These are phyloP conservation scores for Loxodes magnus DNA, from an alignment of 73 alveolate genomes.

Conservation along the genomic window DNA sequence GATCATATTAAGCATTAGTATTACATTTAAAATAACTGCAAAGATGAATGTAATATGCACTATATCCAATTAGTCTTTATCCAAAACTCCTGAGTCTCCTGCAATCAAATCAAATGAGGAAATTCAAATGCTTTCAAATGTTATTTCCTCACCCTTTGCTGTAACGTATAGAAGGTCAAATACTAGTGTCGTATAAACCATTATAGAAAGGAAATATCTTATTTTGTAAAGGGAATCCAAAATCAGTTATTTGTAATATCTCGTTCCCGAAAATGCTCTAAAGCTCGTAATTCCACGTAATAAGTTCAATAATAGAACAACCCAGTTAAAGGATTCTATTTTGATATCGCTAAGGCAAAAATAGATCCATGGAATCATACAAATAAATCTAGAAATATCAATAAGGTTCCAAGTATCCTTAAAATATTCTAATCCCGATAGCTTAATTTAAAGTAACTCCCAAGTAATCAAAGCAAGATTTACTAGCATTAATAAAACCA, in stretches of 20 bases:
- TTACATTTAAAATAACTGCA: not conserved
- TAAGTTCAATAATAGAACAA: not conserved
- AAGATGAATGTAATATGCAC: not conserved
- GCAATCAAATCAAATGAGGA: not conserved
- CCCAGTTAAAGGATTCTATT: not conserved
- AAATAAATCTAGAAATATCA: not conserved
- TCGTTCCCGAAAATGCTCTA: not conserved
- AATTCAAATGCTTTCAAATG: not conserved
- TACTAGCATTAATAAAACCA: not conserved
- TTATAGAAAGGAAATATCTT: not conserved
- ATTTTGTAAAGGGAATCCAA: not conserved
- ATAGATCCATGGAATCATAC: not conserved
- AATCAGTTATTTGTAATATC: not conserved
- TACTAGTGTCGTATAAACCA: not conserved
- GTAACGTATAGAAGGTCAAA: not conserved
- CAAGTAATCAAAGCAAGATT: not conserved
- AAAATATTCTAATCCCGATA: not conserved
- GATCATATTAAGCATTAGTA: constrained; percentile 9
- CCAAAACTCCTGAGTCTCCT: not conserved
- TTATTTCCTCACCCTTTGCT: not conserved
- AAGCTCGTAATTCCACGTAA: not conserved
- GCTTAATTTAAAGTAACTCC: not conserved
- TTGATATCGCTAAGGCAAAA: not conserved
- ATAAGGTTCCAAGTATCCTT: not conserved
- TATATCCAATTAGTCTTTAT: not conserved